Evolutionary conservation across 257 asterid species (phyloP).

Genomic region (Scutellaria minor): DNA sequence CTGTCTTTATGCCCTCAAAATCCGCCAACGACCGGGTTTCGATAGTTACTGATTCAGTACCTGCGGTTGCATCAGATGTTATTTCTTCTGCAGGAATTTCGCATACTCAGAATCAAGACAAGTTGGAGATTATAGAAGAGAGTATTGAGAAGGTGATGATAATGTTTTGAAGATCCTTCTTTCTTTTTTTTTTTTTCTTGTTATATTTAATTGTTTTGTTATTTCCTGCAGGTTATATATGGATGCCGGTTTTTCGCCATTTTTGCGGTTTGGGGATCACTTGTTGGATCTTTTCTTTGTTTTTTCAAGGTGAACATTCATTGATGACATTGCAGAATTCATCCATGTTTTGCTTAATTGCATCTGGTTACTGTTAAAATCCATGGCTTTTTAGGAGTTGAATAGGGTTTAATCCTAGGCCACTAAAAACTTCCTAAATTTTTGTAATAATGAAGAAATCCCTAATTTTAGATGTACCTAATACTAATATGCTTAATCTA

Average conservation of each 20-base stretch:
- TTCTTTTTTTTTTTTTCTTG: not conserved
- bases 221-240: constrained; percentile 63
- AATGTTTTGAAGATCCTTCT: not conserved
- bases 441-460: not conserved
- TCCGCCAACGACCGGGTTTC: constrained; percentile 13
- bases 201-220: not conserved
- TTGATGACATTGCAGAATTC: not conserved
- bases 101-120: constrained; percentile 29
- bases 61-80: constrained; percentile 45
- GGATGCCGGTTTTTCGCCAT: constrained; percentile 86
- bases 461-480: not conserved
- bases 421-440: too few relatives aligned
- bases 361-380: not conserved
- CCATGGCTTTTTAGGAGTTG: not conserved
- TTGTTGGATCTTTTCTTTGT: constrained; percentile 85
- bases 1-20: constrained; percentile 24
- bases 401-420: not conserved
- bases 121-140: constrained; percentile 51
- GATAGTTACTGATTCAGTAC: constrained; percentile 31
- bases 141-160: constrained; percentile 65
- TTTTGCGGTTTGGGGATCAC: constrained; percentile 93
- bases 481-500: not conserved
- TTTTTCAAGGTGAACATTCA: constrained; percentile 61
- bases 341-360: constrained; percentile 3
- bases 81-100: constrained; percentile 45